A percentile compares a stretch with the other conserved stretches of the same genome.
phyloP scores from a whole-genome alignment of 106 monocot species.

The Posidonia australis region DNA sequence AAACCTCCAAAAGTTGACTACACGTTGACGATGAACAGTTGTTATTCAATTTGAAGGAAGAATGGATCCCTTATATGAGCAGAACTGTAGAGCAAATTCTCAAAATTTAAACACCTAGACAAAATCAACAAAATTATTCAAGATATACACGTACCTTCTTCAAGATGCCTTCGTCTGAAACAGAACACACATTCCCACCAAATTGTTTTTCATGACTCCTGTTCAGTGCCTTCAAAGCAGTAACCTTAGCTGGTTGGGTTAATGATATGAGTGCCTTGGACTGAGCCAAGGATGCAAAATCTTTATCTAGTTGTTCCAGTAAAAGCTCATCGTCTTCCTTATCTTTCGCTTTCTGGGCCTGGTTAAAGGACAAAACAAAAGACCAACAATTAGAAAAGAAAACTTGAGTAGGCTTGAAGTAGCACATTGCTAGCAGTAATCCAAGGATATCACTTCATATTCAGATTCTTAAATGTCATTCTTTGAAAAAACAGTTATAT shows the following conservation, averaged over 20 bases:
- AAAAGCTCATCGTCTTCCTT: slow-evolving; percentile 72
- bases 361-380: slow-evolving; percentile 9
- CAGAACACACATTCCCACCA: slow-evolving; percentile 17
- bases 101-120: no score
- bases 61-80: no score
- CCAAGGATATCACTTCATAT: no score
- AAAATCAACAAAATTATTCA: not conserved
- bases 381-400: no score
- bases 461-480: no score
- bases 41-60: no score
- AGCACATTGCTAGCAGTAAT: no score
- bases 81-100: no score
- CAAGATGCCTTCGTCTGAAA: slow-evolving; percentile 9
- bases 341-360: slow-evolving; percentile 76
- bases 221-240: slow-evolving; percentile 36
- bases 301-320: slow-evolving; percentile 54
- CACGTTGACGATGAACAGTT: no score
- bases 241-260: slow-evolving; percentile 38
- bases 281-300: slow-evolving; percentile 58
- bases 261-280: slow-evolving; percentile 48
- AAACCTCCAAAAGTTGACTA: not conserved
- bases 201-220: slow-evolving; percentile 14
- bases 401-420: no score
- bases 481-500: no score
- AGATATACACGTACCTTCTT: slow-evolving; percentile 31